Evolutionary conservation across 2,329 filamentous ascomycete species (phyloP).

Genomic region (Aspergillus sp.): DNA sequence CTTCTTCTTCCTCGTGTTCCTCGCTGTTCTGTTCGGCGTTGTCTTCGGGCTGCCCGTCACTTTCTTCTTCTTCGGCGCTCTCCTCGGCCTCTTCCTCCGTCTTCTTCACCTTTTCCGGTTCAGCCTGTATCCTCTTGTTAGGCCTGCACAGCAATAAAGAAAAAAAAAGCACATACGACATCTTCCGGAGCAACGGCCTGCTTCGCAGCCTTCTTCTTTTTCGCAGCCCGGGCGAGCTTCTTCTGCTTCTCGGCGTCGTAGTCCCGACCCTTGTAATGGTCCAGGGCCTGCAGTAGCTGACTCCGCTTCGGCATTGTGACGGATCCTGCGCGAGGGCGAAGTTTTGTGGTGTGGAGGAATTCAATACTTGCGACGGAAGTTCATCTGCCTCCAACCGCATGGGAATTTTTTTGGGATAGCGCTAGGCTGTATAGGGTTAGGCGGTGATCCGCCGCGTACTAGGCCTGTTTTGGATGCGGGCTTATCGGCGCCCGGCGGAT

Average conservation of each 20-base stretch:
- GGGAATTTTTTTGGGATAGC: constrained; percentile 34
- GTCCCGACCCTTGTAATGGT: constrained; percentile 61
- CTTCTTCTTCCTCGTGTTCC: constrained; percentile 36
- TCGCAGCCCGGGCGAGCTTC: constrained; percentile 57
- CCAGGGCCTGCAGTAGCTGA: constrained; percentile 59
- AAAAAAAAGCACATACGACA: constrained; percentile 6
- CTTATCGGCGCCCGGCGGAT: constrained; percentile 10
- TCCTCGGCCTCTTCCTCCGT: constrained; percentile 41
- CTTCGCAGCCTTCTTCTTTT: constrained; percentile 44
- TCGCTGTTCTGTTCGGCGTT: constrained; percentile 31
- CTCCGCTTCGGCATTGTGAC: constrained; percentile 52
- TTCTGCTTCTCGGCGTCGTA: constrained; percentile 76
- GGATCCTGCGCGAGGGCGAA: background rate
- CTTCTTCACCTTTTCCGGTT: constrained; percentile 24
- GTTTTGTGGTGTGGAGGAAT: constrained; percentile 1
- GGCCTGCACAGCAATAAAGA: background rate
- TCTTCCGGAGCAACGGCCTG: constrained; percentile 17
- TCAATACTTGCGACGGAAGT: constrained; percentile 10
- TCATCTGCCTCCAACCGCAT: constrained; percentile 19
- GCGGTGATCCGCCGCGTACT: constrained; percentile 14
- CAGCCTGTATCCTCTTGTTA: background rate
- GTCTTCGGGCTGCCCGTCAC: constrained; percentile 27
- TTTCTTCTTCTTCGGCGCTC: constrained; percentile 28
- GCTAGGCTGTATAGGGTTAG: constrained; percentile 20
- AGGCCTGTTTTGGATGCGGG: constrained; percentile 11